Evolutionary conservation across 2,329 filamentous ascomycete genomes (phyloP).

Genomic region (Sordariomycetes sp.): DNA sequence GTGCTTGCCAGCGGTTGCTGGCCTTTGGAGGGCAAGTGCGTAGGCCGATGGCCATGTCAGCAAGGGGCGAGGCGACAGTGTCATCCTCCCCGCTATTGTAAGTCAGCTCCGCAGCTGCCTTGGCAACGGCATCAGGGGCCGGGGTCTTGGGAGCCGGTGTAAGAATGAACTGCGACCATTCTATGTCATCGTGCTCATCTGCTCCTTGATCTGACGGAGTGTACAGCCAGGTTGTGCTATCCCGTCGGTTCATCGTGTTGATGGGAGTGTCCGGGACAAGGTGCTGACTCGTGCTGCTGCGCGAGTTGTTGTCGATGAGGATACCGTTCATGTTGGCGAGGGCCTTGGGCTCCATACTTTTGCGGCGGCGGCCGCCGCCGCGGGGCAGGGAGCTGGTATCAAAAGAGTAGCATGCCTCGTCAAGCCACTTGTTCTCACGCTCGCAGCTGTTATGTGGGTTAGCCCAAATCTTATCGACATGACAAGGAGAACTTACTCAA

Average conservation of each 20-base stretch:
- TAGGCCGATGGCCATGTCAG: constrained; percentile 28
- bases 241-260: constrained; percentile 41
- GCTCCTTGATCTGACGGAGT: constrained; percentile 37
- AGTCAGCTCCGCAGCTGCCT: constrained; percentile 41
- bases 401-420: constrained; percentile 61
- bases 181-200: constrained; percentile 27
- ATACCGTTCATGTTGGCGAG: constrained; percentile 61
- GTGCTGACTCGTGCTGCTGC: constrained; percentile 14
- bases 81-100: constrained; percentile 19
- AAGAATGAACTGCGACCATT: constrained; percentile 34
- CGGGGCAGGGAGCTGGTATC: constrained; percentile 60
- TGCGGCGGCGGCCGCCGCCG: constrained; percentile 62
- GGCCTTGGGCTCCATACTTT: constrained; percentile 72
- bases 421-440: constrained; percentile 66
- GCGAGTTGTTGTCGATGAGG: constrained; percentile 36
- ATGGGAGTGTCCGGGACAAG: constrained; percentile 24
- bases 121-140: constrained; percentile 42
- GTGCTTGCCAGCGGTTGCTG: constrained; percentile 18
- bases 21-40: constrained; percentile 48
- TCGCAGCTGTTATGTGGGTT: constrained; percentile 49
- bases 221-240: constrained; percentile 46
- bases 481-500: constrained; percentile 57
- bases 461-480: not conserved
- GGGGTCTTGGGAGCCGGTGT: constrained; percentile 51
- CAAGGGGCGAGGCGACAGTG: constrained; percentile 18